Conservation (phyloP, 169 alveolate genomes). For the Cryptosporidium felis region DNA sequence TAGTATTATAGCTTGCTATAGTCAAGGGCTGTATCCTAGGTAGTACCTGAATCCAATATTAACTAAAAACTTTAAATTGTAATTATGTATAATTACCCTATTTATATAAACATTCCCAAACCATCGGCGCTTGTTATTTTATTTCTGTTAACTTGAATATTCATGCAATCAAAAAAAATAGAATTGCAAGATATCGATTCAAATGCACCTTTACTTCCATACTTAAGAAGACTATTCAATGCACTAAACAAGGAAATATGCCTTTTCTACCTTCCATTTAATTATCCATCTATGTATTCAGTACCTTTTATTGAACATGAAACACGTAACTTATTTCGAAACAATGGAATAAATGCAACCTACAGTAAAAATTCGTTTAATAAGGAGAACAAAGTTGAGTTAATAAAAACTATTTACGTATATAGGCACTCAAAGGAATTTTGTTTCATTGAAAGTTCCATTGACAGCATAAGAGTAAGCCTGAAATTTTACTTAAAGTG, state of each 20-base stretch:
- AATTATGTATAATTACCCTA: too few relatives aligned
- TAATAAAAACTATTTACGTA: slow-evolving; percentile 23
- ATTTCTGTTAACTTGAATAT: too few relatives aligned
- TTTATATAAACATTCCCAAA: too few relatives aligned
- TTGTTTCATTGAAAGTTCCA: slow-evolving; percentile 55
- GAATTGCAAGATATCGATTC: slow-evolving; percentile 52
- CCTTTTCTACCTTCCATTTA: not conserved
- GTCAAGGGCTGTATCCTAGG: too few relatives aligned
- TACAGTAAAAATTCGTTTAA: slow-evolving; percentile 3
- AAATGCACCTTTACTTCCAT: slow-evolving; percentile 58
- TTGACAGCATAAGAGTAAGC: slow-evolving; percentile 56
- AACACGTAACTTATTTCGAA: too few relatives aligned
- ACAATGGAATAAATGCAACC: too few relatives aligned
- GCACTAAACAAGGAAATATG: slow-evolving; percentile 51
- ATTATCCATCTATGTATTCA: slow-evolving; percentile 31
- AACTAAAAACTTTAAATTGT: too few relatives aligned
- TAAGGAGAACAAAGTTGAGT: not conserved
- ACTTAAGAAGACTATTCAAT: slow-evolving; percentile 40
- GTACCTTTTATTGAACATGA: slow-evolving; percentile 52
- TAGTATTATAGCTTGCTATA: too few relatives aligned
- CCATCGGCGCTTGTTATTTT: too few relatives aligned
- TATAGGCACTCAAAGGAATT: slow-evolving; percentile 56
- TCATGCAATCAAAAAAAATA: slow-evolving; percentile 22
- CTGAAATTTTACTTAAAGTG: slow-evolving; percentile 46
- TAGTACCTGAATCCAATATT: too few relatives aligned